Evolutionary conservation across 164 flowering plant species (phyloP).

Genomic region (Berberis thunbergii): DNA sequence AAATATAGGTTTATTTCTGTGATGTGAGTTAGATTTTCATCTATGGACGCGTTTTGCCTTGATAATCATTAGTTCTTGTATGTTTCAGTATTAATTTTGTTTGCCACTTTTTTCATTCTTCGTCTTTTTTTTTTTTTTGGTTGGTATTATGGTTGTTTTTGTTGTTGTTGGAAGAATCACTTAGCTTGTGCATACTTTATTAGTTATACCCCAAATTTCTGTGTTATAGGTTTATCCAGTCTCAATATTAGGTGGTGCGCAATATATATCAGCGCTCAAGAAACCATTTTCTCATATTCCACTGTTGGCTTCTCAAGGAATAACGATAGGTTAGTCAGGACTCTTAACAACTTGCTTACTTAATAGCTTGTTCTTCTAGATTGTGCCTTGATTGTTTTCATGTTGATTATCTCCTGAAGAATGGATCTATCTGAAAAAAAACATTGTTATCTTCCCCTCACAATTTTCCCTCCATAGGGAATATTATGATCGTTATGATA

Average conservation of each 20-base stretch:
- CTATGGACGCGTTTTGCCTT: neutral
- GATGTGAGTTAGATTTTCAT: neutral
- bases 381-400: neutral
- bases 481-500: too few relatives aligned
- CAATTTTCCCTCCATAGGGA: too few relatives aligned
- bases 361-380: neutral
- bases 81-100: too few relatives aligned
- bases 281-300: slow-evolving; percentile 27
- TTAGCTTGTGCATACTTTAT: too few relatives aligned
- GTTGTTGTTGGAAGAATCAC: neutral
- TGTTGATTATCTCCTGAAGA: neutral
- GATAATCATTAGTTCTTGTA: neutral
- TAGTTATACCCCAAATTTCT: neutral
- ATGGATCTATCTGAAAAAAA: too few relatives aligned
- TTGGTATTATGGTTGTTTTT: neutral
- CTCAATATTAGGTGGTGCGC: slow-evolving; percentile 23
- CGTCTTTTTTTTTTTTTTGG: neutral
- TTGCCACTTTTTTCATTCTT: too few relatives aligned
- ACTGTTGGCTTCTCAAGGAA: slow-evolving; percentile 32
- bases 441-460: too few relatives aligned
- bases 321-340: slow-evolving; percentile 17
- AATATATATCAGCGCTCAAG: slow-evolving; percentile 25
- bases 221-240: slow-evolving; percentile 26
- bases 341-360: neutral
- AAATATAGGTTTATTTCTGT: too few relatives aligned